Conservation (phyloP, 805 yeast species). For the Candida yuanshanica region DNA sequence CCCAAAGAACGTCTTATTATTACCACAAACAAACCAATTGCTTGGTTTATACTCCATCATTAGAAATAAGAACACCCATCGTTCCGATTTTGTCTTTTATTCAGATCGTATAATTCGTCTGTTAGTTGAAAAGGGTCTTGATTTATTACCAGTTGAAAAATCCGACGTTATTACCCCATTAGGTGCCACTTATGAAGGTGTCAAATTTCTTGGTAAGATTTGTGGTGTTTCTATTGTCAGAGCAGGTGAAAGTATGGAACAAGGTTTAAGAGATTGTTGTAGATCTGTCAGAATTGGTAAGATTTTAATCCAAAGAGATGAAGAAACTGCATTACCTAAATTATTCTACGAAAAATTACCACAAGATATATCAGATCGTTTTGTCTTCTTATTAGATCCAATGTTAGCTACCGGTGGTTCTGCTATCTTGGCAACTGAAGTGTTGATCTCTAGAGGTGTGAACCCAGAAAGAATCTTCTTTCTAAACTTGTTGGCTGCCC, state of each 20-base stretch:
- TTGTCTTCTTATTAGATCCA: constrained; percentile 89
- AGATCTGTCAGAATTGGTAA: constrained; percentile 95
- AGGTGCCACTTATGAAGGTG: constrained; percentile 66
- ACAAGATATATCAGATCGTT: constrained; percentile 81
- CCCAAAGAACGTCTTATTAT: constrained; percentile 52
- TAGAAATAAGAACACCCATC: constrained; percentile 70
- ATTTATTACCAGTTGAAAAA: constrained; percentile 84
- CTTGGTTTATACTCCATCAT: constrained; percentile 84
- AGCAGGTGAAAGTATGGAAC: constrained; percentile 99
- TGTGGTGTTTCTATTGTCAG: constrained; percentile 98
- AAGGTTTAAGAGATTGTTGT: constrained; percentile 95
- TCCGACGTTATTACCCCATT: constrained; percentile 70
- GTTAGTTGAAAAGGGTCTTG: constrained; percentile 91
- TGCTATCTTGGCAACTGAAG: constrained; percentile 96
- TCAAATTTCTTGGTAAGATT: constrained; percentile 80
- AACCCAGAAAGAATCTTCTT: constrained; percentile 82
- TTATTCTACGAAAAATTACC: constrained; percentile 92
- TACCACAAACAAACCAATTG: constrained; percentile 88
- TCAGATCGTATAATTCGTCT: constrained; percentile 92
- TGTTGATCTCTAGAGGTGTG: constrained; percentile 80
- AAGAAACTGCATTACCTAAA: constrained; percentile 92
- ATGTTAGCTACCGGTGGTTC: constrained; percentile 99
- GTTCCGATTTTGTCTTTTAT: constrained; percentile 93
- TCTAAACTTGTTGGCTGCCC: constrained; percentile 86
- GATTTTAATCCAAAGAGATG: constrained; percentile 95